Percentiles rank a stretch among this genome's conserved stretches.
Evolutionary conservation across 768 basidiomycete species (phyloP).

Genomic region (Gyrodon lividus): DNA sequence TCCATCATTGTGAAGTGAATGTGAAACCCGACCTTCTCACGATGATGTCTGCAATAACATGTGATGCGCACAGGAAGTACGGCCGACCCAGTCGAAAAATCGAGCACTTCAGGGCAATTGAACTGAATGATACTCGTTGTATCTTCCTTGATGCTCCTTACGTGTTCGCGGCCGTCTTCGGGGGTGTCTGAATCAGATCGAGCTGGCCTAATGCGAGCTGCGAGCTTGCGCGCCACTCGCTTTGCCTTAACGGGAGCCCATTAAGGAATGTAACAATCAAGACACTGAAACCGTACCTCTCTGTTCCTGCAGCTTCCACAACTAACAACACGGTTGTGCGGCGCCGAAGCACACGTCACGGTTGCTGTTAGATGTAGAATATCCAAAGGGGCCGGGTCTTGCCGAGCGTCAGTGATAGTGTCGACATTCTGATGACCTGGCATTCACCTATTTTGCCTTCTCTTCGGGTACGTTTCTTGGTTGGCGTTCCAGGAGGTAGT

Average conservation of each 20-base stretch:
- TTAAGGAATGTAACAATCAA: constrained; percentile 7
- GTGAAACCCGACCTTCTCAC: constrained; percentile 93
- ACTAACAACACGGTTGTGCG: constrained; percentile 71
- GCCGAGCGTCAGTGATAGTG: constrained; percentile 19
- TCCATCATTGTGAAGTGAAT: constrained; percentile 87
- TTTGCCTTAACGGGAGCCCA: constrained; percentile 58
- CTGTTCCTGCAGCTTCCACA: constrained; percentile 88
- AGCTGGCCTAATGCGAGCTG: constrained; percentile 76
- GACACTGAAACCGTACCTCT: constrained; percentile 52
- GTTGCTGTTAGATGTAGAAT: constrained; percentile 69
- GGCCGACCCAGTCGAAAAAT: constrained; percentile 84
- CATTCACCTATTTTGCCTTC: constrained; percentile 74
- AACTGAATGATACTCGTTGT: constrained; percentile 90
- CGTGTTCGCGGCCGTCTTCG: constrained; percentile 53
- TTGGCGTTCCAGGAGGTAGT: constrained; percentile 77
- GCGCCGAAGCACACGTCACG: constrained; percentile 80
- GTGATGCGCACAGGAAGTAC: constrained; percentile 93
- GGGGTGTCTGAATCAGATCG: constrained; percentile 72
- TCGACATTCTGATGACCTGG: constrained; percentile 4
- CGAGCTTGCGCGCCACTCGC: constrained; percentile 85
- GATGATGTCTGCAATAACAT: constrained; percentile 98
- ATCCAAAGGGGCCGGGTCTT: constrained; percentile 68
- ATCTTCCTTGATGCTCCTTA: constrained; percentile 51
- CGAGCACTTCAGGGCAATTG: constrained; percentile 88
- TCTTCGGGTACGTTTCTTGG: constrained; percentile 81